These are phyloP conservation scores for Alternaria solani DNA, from an alignment of 2,329 filamentous ascomycete species.

Conservation along the genomic window DNA sequence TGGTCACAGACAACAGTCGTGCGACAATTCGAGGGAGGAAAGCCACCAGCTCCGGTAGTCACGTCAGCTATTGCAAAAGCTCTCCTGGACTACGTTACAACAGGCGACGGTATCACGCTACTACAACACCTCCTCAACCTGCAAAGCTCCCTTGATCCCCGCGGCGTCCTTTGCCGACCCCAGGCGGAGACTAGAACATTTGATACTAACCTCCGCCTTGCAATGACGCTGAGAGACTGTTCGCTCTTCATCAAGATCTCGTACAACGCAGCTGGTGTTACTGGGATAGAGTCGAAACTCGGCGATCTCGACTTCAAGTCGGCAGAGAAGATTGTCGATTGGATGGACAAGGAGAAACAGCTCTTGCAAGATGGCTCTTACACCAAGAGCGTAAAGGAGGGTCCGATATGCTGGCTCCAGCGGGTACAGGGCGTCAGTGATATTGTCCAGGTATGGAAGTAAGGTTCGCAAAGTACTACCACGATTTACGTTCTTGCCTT, in stretches of 20 bases:
- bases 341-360: constrained; percentile 52
- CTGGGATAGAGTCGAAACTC: constrained; percentile 51
- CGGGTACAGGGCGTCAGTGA: not conserved
- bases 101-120: constrained; percentile 46
- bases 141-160: constrained; percentile 51
- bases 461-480: not conserved
- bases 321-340: constrained; percentile 51
- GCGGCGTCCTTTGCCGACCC: constrained; percentile 36
- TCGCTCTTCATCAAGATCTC: constrained; percentile 53
- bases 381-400: not conserved
- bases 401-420: constrained; percentile 13
- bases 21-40: constrained; percentile 13
- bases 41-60: not conserved
- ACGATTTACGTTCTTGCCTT: not conserved
- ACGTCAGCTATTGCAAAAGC: constrained; percentile 17
- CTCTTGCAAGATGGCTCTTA: constrained; percentile 27
- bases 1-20: constrained; percentile 25
- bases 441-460: not conserved
- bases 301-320: constrained; percentile 59
- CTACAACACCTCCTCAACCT: constrained; percentile 48
- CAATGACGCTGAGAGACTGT: constrained; percentile 60
- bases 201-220: constrained; percentile 38
- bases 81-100: constrained; percentile 35
- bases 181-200: constrained; percentile 4
- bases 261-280: constrained; percentile 10